Percentiles rank a stretch among this genome's conserved stretches.
phyloP scores from a whole-genome alignment of 225 moss, liverwort and hornwort genomes.

The Anthoceros angustus region DNA sequence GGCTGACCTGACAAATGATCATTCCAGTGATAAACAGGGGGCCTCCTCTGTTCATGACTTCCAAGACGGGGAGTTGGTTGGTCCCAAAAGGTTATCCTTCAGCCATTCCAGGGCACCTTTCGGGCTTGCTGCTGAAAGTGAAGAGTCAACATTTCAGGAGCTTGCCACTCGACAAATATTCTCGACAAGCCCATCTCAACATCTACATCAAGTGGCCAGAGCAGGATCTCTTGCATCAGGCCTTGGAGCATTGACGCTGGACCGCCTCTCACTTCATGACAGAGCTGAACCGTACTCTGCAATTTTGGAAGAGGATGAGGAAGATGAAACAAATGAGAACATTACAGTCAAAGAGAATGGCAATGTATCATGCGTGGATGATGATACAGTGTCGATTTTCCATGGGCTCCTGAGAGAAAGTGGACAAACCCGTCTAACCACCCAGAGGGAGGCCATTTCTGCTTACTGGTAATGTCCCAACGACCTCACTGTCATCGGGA shows the following conservation, averaged over 20 bases:
- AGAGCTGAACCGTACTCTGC: background rate
- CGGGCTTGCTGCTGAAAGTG: background rate
- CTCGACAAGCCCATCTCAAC: background rate
- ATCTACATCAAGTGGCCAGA: background rate
- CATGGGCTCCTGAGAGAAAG: background rate
- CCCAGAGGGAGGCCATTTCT: background rate
- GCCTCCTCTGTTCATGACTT: background rate
- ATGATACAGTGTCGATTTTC: background rate
- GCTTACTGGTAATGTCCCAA: background rate
- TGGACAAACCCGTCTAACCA: background rate
- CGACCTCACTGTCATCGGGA: background rate
- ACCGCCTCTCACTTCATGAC: background rate
- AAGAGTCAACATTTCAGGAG: background rate
- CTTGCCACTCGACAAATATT: background rate
- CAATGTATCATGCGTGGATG: background rate
- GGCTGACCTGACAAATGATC: background rate
- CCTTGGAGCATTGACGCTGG: background rate
- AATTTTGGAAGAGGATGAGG: slow-evolving; percentile 1
- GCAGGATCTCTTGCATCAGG: background rate
- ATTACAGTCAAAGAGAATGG: background rate
- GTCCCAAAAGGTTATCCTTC: background rate
- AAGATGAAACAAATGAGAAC: background rate
- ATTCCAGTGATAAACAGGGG: background rate
- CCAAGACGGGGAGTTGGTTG: background rate
- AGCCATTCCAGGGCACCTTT: background rate